Percentiles rank a stretch among this genome's conserved stretches.
phyloP scores from a whole-genome alignment of 176 grass and related monocot species.

The Calamus simplicifolius region DNA sequence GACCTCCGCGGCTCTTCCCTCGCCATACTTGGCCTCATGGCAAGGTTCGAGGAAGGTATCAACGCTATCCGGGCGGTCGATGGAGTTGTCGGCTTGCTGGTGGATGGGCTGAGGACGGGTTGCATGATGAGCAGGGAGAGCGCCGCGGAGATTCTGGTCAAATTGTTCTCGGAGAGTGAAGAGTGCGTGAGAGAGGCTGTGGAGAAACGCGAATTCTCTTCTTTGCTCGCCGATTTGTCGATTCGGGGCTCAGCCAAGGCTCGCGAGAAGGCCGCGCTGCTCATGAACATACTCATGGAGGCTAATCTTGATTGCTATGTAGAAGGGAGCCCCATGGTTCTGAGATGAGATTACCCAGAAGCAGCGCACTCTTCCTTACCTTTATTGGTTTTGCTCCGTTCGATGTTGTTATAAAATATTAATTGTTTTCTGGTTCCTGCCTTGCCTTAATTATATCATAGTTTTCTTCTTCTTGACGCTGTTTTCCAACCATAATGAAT shows the following conservation, averaged over 20 bases:
- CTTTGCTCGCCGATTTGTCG: background rate
- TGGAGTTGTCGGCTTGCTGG: background rate
- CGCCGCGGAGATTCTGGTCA: slow-evolving; percentile 12
- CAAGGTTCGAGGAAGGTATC: slow-evolving; percentile 16
- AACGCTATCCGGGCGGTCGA: slow-evolving; percentile 1
- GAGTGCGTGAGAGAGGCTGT: background rate
- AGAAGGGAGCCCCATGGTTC: background rate
- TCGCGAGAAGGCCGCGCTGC: slow-evolving; percentile 10
- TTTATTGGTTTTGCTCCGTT: no score
- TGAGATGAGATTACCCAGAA: no score
- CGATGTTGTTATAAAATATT: no score
- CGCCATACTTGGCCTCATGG: background rate
- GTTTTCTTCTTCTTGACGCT: no score
- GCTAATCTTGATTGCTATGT: slow-evolving; percentile 3
- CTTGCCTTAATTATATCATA: no score
- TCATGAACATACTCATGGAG: slow-evolving; percentile 6
- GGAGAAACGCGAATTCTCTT: background rate
- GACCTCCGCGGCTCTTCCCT: no score
- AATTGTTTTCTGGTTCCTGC: no score
- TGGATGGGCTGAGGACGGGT: background rate
- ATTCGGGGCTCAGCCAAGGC: slow-evolving; percentile 2
- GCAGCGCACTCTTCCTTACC: no score
- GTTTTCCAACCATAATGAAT: no score
- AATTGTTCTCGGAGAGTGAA: background rate
- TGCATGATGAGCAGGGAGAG: slow-evolving; percentile 4